Evolutionary conservation across 1,284 basidiomycete species (phyloP).

Genomic region (Malassezia pachydermatis): DNA sequence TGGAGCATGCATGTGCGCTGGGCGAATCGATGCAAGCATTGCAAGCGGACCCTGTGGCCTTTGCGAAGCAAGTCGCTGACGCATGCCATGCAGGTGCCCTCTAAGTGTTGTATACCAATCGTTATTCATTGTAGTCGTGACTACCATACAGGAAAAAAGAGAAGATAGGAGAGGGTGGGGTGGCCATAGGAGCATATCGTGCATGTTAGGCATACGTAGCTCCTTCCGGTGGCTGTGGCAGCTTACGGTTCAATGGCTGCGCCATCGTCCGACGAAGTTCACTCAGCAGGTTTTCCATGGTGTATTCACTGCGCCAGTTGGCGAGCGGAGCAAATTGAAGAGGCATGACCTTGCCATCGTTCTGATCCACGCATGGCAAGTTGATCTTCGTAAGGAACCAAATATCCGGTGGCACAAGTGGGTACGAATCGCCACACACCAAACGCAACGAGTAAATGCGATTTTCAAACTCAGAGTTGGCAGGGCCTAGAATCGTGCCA

Average conservation of each 20-base stretch:
- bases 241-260: slow-evolving; percentile 75
- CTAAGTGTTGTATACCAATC: no score
- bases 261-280: slow-evolving; percentile 66
- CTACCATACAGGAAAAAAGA: no score
- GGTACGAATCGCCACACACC: slow-evolving; percentile 70
- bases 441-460: slow-evolving; percentile 94
- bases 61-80: neutral
- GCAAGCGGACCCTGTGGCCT: neutral
- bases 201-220: slow-evolving; percentile 28
- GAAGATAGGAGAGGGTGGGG: no score
- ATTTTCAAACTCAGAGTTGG: slow-evolving; percentile 88
- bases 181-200: no score
- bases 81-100: no score
- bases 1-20: slow-evolving; percentile 21
- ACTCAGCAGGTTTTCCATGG: slow-evolving; percentile 42
- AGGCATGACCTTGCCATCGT: slow-evolving; percentile 54
- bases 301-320: slow-evolving; percentile 42
- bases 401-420: slow-evolving; percentile 66
- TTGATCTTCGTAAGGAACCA: slow-evolving; percentile 83
- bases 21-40: neutral
- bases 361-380: slow-evolving; percentile 77
- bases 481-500: slow-evolving; percentile 94
- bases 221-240: slow-evolving; percentile 86
- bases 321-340: slow-evolving; percentile 33
- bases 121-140: no score